Conservation (phyloP, 148 eudicot genomes). For the Rhododendron henanense region DNA sequence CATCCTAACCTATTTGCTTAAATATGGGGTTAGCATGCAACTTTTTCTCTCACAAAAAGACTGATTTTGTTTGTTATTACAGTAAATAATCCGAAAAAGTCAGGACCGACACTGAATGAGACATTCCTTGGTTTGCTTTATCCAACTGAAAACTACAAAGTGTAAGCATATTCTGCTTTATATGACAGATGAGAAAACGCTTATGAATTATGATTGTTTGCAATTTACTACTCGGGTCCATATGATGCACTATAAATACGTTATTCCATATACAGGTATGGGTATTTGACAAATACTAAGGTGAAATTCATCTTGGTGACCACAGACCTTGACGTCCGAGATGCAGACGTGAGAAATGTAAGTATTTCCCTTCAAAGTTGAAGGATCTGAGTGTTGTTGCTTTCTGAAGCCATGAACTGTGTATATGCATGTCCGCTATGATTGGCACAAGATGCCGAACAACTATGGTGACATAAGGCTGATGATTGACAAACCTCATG, state of each 20-base stretch:
- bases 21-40: neutral
- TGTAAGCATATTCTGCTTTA: constrained; percentile 42
- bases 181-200: neutral
- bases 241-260: constrained; percentile 10
- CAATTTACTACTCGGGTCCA: neutral
- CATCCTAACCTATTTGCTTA: neutral
- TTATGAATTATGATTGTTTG: neutral
- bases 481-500: neutral
- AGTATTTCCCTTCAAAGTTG: constrained; percentile 26
- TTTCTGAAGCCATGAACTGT: neutral
- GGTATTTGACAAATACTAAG: constrained; percentile 92
- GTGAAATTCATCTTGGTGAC: constrained; percentile 95
- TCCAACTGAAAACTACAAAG: constrained; percentile 95
- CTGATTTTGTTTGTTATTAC: constrained; percentile 21
- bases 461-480: neutral
- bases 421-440: neutral
- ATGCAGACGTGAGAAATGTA: constrained; percentile 95
- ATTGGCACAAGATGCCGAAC: neutral
- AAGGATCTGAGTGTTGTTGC: neutral
- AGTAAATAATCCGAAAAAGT: constrained; percentile 98
- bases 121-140: constrained; percentile 90
- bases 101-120: constrained; percentile 89
- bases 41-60: neutral
- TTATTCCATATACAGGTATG: constrained; percentile 55
- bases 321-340: constrained; percentile 85